Evolutionary conservation across 75 land plant genomes (phyloP).

Genomic region (Chamaecyparis obtusa): DNA sequence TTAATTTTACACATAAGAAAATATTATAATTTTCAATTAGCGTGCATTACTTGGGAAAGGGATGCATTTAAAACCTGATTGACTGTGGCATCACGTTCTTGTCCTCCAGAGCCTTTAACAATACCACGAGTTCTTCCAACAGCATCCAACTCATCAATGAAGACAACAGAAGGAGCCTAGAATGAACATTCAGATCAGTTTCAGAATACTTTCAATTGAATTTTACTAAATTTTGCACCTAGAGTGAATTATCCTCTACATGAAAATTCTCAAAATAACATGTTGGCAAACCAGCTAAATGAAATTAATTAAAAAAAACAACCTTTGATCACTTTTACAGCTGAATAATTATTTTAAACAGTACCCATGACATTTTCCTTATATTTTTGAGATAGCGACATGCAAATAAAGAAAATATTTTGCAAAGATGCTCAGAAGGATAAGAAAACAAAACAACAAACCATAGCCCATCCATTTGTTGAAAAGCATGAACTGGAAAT

Average conservation of each 20-base stretch:
- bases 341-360: neutral
- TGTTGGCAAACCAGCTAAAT: neutral
- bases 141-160: slow-evolving; percentile 99
- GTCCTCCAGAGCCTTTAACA: slow-evolving; percentile 94
- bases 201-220: neutral
- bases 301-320: neutral
- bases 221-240: neutral
- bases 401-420: neutral
- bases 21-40: neutral
- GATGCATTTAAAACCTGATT: slow-evolving; percentile 69
- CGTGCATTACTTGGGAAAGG: neutral
- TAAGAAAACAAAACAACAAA: neutral
- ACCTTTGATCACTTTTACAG: neutral
- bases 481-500: neutral
- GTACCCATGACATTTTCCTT: neutral
- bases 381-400: neutral
- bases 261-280: neutral
- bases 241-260: neutral
- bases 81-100: slow-evolving; percentile 96
- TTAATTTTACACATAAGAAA: neutral
- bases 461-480: neutral
- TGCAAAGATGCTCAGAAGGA: neutral
- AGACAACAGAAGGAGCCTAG: slow-evolving; percentile 97
- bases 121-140: slow-evolving; percentile 96
- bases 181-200: slow-evolving; percentile 1